Evolutionary conservation across 2,329 filamentous ascomycete species (phyloP).

Genomic region (Sporothrix brasiliensis): DNA sequence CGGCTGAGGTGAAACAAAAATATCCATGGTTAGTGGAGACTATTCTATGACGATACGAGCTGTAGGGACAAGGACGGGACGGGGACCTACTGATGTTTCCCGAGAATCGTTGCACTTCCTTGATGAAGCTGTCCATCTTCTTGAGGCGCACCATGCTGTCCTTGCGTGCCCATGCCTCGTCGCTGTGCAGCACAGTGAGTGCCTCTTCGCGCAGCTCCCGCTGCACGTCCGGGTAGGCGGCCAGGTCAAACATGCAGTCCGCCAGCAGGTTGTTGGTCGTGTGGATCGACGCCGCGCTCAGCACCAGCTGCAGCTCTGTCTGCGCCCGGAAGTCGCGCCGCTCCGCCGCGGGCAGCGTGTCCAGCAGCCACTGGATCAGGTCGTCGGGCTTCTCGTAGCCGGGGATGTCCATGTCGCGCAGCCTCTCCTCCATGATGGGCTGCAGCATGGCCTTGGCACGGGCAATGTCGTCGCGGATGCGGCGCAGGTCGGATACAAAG

Average conservation of each 20-base stretch:
- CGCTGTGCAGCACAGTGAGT: conserved; percentile 46
- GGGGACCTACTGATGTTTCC: conserved; percentile 49
- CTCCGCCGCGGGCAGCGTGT: conserved; percentile 47
- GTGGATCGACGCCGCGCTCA: conserved; percentile 51
- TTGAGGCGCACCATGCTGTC: conserved; percentile 50
- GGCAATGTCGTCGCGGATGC: conserved; percentile 50
- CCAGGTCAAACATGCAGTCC: conserved; percentile 56
- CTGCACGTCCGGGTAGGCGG: conserved; percentile 52
- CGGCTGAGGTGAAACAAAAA: conserved; percentile 40
- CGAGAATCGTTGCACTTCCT: conserved; percentile 47
- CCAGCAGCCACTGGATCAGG: conserved; percentile 51
- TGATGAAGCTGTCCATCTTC: conserved; percentile 56
- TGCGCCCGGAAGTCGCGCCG: conserved; percentile 46
- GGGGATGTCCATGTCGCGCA: conserved; percentile 47
- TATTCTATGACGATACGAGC: background rate
- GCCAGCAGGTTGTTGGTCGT: conserved; percentile 51
- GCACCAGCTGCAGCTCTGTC: conserved; percentile 50
- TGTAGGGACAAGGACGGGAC: background rate
- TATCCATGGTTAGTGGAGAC: background rate
- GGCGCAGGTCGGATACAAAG: conserved; percentile 51
- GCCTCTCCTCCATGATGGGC: conserved; percentile 52
- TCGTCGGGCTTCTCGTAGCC: conserved; percentile 48
- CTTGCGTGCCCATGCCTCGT: conserved; percentile 49
- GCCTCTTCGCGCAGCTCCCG: conserved; percentile 55
- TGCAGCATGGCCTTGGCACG: conserved; percentile 49